Evolutionary conservation across 2,329 filamentous ascomycete species (phyloP), one percentile per base, ranked within the genome.

Genomic region (Fusarium sp.): DNA sequence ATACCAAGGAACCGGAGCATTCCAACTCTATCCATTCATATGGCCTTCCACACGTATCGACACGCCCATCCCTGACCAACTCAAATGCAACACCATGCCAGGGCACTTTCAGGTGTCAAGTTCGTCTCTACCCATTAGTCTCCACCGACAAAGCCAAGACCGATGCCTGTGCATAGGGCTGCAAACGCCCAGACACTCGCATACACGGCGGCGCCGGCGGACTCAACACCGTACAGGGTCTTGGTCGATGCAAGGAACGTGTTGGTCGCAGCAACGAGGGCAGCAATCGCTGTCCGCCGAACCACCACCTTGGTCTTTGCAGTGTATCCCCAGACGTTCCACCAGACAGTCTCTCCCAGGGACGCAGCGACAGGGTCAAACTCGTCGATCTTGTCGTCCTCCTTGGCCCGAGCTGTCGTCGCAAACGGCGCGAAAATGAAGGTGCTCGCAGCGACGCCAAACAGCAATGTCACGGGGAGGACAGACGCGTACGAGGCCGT

Each of bases 371-470:
- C 88, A 0, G 92, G 89, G 74, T 94, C 86, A 78, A 94, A 94
- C 29, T 84, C 80, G 35, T 81, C 80, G 24, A 85, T 81, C 73
- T 86, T 83, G 62, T 86, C 86, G 70, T 91, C 86, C 71, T 85
- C 83, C 49, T 80, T 79, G 17, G 84, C 86, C 29, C 83, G 84
- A 29, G 86, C 87, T 0, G 88, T 86, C 16, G 85, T 87, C 20
- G 90, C 88, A 24, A 90, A 88, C 2, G 92, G 91, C 42, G 90
- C 89, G 81, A 98, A 97, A 74, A 98, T 90, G 80, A 97, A 96
- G 53, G 89, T 88, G 70, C 91, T 91, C 6, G 92, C 91, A 1
- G 94, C 93, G 70, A 90, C 85, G 4, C 95, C 95, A 20, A 93
- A 86, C 3, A 86, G 77, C 5, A 88, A 71, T 8, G 86, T 86